These are phyloP conservation scores for Rhizoctonia solani DNA, from an alignment of 1,284 basidiomycete genomes.

Conservation along the genomic window DNA sequence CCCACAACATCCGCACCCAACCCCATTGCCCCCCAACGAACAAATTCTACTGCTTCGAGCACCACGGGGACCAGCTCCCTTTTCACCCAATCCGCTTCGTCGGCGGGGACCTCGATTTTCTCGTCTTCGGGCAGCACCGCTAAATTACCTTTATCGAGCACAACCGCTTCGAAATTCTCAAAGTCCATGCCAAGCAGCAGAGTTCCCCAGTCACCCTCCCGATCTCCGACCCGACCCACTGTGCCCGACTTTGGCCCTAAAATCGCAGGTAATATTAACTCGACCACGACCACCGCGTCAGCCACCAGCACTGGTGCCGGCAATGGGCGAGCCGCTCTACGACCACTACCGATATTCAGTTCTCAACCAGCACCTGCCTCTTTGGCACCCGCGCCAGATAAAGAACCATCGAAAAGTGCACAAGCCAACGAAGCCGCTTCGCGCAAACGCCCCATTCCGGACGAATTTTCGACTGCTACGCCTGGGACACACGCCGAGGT, in stretches of 20 bases:
- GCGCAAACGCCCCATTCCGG: slow-evolving; percentile 22
- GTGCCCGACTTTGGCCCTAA: slow-evolving; percentile 21
- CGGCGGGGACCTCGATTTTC: slow-evolving; percentile 3
- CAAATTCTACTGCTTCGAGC: not conserved
- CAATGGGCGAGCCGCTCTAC: slow-evolving; percentile 17
- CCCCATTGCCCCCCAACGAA: not conserved
- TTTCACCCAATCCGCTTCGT: slow-evolving; percentile 3
- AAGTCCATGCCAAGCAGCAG: not conserved
- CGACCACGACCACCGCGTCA: not conserved
- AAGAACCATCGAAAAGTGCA: not conserved
- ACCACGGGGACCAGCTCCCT: not conserved
- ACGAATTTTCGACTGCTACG: slow-evolving; percentile 18
- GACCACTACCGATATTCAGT: slow-evolving; percentile 21
- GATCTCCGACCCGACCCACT: not conserved
- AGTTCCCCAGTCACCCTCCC: slow-evolving; percentile 4
- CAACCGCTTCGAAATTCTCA: slow-evolving; percentile 4
- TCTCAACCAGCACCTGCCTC: slow-evolving; percentile 3
- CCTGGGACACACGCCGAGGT: slow-evolving; percentile 23
- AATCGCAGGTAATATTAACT: not conserved
- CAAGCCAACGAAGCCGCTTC: not conserved
- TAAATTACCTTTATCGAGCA: not conserved
- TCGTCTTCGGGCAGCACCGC: not conserved
- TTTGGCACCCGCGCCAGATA: not conserved
- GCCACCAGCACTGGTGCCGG: not conserved
- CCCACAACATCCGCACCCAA: not conserved